Conservation (phyloP, 78 protist genomes). For the Goniomonas avonlea region DNA sequence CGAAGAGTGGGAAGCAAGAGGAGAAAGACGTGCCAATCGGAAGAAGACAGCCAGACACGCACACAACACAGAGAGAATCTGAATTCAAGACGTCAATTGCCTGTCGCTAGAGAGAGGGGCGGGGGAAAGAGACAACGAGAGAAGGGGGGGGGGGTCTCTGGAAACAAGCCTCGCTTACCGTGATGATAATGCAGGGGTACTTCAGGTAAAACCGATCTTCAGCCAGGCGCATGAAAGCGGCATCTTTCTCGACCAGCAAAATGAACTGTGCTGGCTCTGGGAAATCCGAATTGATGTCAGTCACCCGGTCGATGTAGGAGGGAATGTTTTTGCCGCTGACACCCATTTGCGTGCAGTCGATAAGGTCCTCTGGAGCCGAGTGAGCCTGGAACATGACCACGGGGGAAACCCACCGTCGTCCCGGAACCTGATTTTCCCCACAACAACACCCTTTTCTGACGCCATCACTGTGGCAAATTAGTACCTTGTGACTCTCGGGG, state of each 20-base stretch:
- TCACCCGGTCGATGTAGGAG: conserved; percentile 29
- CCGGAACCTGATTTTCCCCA: conserved; percentile 29
- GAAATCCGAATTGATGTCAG: neutral
- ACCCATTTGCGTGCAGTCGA: conserved; percentile 63
- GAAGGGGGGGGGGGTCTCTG: too few species aligned
- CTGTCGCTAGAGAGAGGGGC: too few species aligned
- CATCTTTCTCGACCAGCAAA: conserved; percentile 63
- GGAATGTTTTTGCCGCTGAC: conserved; percentile 64
- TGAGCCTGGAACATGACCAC: too few species aligned
- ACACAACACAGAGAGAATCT: neutral
- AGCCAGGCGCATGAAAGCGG: conserved; percentile 55
- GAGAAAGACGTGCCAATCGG: too few species aligned
- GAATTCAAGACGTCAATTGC: too few species aligned
- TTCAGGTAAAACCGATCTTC: conserved; percentile 55
- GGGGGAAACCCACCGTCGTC: conserved; percentile 20
- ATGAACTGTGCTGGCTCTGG: conserved; percentile 46
- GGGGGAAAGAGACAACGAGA: too few species aligned
- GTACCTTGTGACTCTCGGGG: neutral
- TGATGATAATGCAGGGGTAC: conserved; percentile 53
- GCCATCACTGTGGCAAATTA: conserved; percentile 24
- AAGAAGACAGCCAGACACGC: neutral
- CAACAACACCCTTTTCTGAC: conserved; percentile 59
- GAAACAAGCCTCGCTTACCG: neutral
- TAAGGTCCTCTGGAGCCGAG: conserved; percentile 40
- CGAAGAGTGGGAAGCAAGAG: too few species aligned